Conservation (phyloP, 2,329 filamentous ascomycete species). For the Microdochium nivale region DNA sequence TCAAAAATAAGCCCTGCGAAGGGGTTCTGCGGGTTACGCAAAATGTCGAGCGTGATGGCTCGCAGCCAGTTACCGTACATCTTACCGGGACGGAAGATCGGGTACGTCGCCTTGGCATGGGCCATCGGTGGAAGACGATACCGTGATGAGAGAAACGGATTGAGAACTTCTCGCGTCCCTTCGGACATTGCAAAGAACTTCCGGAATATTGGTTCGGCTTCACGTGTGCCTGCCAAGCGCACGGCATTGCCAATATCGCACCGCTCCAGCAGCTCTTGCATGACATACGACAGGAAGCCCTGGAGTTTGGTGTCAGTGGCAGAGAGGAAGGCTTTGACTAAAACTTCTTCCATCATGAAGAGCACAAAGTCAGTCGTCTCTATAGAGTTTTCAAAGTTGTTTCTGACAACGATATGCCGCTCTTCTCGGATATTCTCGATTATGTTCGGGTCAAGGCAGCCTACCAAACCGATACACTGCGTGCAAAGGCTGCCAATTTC, state of each 20-base stretch:
- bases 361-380: constrained; percentile 83
- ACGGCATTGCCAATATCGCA: constrained; percentile 61
- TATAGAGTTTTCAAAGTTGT: constrained; percentile 71
- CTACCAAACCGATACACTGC: constrained; percentile 78
- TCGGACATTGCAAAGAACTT: constrained; percentile 77
- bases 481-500: constrained; percentile 68
- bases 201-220: constrained; percentile 52
- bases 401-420: constrained; percentile 74
- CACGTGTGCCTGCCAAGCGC: constrained; percentile 29
- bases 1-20: constrained; percentile 73
- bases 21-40: constrained; percentile 66
- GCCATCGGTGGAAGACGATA: constrained; percentile 64
- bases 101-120: constrained; percentile 55
- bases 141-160: constrained; percentile 77
- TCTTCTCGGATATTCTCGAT: constrained; percentile 74
- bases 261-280: constrained; percentile 81
- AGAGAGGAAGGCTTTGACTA: constrained; percentile 87
- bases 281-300: constrained; percentile 85
- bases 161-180: constrained; percentile 69
- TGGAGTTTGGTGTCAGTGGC: constrained; percentile 81
- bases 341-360: constrained; percentile 75
- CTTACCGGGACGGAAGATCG: constrained; percentile 62
- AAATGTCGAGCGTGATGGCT: constrained; percentile 69
- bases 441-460: constrained; percentile 84
- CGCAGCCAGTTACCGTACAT: constrained; percentile 77